Evolutionary conservation across 352 stramenopile species (phyloP), one percentile per base, ranked within the genome.

Genomic region (Phytophthora idaei): DNA sequence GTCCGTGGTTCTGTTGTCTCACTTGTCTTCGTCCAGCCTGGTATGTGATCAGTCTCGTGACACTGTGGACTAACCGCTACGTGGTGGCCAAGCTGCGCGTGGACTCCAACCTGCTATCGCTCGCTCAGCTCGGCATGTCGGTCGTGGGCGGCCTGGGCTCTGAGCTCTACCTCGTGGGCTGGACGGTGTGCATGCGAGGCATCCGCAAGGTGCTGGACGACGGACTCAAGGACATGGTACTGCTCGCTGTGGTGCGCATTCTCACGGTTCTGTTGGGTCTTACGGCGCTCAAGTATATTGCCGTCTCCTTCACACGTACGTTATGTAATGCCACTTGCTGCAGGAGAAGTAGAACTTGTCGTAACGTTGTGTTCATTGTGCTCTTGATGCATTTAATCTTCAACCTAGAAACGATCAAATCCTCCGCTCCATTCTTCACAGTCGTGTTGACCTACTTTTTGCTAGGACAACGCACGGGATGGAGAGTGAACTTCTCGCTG

Each of bases 281-380:
- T 36, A 95, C 92, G 12, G 87, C 92, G 55, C 84, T 98, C 34
- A 93, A 96, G 70, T 96, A 98, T 66, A 96, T 98, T 51, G 85
- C 90, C 5, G 90, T 97, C 29, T 97, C 90, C 14, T 97, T 98
- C 65, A 90, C 87, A 0, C 87, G 87, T 95, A 76, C 58, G 85
- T 61, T 21, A 32, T 10, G 42, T 6, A 46, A 50, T 56, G 45
- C 5, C 7, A 64, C 21, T 58, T 37, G 28, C 41, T 46, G 21
- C 21, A 21, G 21, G 21, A 21, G 21, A 21, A 21, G 15, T 34
- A 39, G 8, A 37, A 17, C 28, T 50, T 55, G 44, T 73, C 41
- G 62, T 68, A 32, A 61, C 10, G 61, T 58, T 70, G 58, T 64
- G 29, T 55, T 15, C 44, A 34, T 53, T 55, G 28, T 61, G 50